Percentiles rank a stretch among this genome's conserved stretches.
Evolutionary conservation across 2,329 filamentous ascomycete species (phyloP).

Genomic region (Phoma herbarum): DNA sequence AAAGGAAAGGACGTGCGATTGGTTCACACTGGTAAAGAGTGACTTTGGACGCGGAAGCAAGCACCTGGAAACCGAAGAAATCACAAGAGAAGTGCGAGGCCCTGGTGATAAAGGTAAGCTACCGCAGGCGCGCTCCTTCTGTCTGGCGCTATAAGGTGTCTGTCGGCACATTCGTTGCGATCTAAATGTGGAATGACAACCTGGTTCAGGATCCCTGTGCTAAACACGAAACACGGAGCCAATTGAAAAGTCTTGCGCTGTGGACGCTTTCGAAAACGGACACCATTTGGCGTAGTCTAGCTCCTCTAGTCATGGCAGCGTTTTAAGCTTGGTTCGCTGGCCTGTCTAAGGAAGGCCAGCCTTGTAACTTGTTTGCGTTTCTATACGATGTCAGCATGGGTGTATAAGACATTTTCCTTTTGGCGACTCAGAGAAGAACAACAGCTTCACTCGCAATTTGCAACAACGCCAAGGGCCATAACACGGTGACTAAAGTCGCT

Average conservation of each 20-base stretch:
- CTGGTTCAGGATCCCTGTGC: constrained; percentile 36
- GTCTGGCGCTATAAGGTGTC: constrained; percentile 37
- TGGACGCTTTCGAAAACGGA: constrained; percentile 36
- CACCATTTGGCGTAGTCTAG: constrained; percentile 33
- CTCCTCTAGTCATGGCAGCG: constrained; percentile 31
- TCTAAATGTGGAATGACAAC: constrained; percentile 47
- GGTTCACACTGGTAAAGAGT: constrained; percentile 41
- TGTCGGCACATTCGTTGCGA: constrained; percentile 38
- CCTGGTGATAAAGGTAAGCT: constrained; percentile 36
- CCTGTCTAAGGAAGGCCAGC: constrained; percentile 29
- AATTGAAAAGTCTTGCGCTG: constrained; percentile 29
- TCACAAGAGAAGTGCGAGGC: constrained; percentile 28
- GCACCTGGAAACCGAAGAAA: constrained; percentile 32
- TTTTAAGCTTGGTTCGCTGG: constrained; percentile 35
- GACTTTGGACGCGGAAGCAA: constrained; percentile 31
- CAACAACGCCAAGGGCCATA: not conserved
- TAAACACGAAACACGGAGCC: constrained; percentile 29
- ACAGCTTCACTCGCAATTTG: not conserved
- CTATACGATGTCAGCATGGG: constrained; percentile 7
- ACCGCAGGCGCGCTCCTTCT: constrained; percentile 30
- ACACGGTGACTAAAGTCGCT: constrained; percentile 1
- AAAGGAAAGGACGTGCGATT: constrained; percentile 50
- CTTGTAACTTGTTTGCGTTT: constrained; percentile 21
- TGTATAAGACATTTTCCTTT: constrained; percentile 4
- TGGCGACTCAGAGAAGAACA: constrained; percentile 6